Evolutionary conservation across 139 green algal genomes (phyloP), one percentile per base, ranked within the genome.

Genomic region (Chlorella sp.): DNA sequence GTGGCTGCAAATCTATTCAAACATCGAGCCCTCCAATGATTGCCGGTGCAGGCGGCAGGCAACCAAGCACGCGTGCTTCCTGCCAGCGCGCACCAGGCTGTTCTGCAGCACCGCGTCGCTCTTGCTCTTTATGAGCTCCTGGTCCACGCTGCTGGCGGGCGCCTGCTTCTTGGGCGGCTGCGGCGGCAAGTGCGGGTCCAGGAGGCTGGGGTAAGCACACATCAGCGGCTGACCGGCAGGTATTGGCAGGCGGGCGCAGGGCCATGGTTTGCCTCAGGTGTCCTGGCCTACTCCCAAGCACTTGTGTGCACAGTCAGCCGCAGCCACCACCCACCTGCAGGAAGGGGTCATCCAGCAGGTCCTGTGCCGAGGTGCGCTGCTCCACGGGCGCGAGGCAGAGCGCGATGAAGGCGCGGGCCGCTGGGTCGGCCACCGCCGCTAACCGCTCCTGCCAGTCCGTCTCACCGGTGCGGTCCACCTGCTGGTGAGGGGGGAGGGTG

Each of bases 311-410:
- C n/a, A 51, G 44, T 16, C 44, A 51, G 6, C 44, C 44, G 9
- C 6, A 51, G 9, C 44, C 44, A 51, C 30, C 36, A 75, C 69
- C 21, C 34, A 75, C 69, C 78, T 81, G 81, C 83, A 96, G 87
- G 87, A 98, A 99, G 2, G 91, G 90, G 87, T 98, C 91, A 57
- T 96, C 89, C 76, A 99, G 87, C 38, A 99, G 93, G 85, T 98
- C 90, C 7, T 71, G 57, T 16, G 97, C 96, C 6, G 90, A 91
- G 0, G 95, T 94, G 11, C 95, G 86, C 47, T 91, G 63, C 36
- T 94, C 92, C 11, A 64, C 34, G 4, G 86, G 81, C 0, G 82
- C 87, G 28, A 99, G 80, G 90, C 97, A 99, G 56, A 93, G 92
- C 4, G 87, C 78, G 30, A 99, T 93, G 72, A 99, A 97, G 26